Conservation (phyloP, 2,329 filamentous ascomycete species). For the Fusarium falciforme region DNA sequence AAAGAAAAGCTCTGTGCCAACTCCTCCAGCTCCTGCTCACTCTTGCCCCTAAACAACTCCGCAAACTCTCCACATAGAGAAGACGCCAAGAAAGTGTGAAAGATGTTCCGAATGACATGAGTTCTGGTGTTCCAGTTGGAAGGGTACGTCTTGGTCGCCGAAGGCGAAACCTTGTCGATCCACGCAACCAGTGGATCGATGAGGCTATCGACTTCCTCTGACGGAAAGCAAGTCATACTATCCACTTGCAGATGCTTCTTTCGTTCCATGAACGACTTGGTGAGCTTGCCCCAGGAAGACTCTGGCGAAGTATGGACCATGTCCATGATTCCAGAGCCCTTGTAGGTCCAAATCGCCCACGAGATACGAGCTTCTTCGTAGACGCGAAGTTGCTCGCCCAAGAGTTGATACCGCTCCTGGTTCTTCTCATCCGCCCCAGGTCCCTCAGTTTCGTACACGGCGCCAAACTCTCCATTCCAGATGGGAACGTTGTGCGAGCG, state of each 20-base stretch:
- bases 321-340: background rate
- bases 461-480: background rate
- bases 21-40: background rate
- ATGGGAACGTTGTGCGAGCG: background rate
- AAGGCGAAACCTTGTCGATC: background rate
- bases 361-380: background rate
- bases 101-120: background rate
- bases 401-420: background rate
- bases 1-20: background rate
- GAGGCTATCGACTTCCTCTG: background rate
- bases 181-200: background rate
- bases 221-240: background rate
- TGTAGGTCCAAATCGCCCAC: background rate
- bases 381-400: background rate
- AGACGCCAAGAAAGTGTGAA: background rate
- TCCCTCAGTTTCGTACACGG: background rate
- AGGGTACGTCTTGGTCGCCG: background rate
- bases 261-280: background rate
- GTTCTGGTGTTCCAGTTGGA: background rate
- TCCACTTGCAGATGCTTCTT: background rate
- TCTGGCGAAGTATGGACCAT: background rate
- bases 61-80: background rate
- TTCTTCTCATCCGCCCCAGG: background rate
- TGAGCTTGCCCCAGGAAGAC: background rate
- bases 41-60: background rate